phyloP scores from a whole-genome alignment of 139 green algal species.

The Coccomyxa sp. region DNA sequence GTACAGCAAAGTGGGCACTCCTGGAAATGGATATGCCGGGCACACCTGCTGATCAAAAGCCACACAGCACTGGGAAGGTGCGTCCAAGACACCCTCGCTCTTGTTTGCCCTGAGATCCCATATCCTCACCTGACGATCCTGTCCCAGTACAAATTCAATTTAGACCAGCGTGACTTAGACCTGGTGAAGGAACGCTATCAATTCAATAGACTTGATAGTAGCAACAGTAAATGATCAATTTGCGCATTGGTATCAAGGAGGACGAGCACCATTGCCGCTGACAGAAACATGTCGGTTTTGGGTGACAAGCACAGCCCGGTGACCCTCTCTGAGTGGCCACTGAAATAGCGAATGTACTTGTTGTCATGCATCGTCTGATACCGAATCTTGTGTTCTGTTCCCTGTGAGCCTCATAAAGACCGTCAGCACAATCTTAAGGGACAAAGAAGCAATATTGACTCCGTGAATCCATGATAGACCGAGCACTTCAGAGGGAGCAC shows the following conservation, averaged over 20 bases:
- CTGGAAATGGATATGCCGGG: too few relatives aligned
- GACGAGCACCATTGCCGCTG: conserved; percentile 45
- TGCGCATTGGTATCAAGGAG: too few relatives aligned
- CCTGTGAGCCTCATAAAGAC: conserved; percentile 3
- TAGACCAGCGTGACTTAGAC: neutral
- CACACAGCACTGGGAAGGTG: conserved; percentile 44
- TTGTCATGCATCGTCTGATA: conserved; percentile 85
- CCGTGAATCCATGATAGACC: neutral
- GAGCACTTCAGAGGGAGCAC: neutral
- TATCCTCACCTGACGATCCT: conserved; percentile 76
- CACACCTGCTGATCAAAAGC: conserved; percentile 65
- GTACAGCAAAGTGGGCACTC: too few relatives aligned
- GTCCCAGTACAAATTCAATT: conserved; percentile 9
- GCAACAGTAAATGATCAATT: too few relatives aligned
- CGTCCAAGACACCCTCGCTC: conserved; percentile 62
- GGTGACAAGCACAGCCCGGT: conserved; percentile 73
- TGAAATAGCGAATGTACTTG: conserved; percentile 83
- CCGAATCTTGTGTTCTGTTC: conserved; percentile 60
- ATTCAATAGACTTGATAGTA: too few relatives aligned
- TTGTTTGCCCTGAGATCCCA: conserved; percentile 82
- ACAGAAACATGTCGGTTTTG: conserved; percentile 81
- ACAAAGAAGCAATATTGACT: neutral
- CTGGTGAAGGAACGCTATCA: too few relatives aligned
- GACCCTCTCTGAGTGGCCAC: conserved; percentile 68
- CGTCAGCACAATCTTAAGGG: neutral